Conservation (phyloP, 139 green algal genomes). For the Diplosphaera chodatii region DNA sequence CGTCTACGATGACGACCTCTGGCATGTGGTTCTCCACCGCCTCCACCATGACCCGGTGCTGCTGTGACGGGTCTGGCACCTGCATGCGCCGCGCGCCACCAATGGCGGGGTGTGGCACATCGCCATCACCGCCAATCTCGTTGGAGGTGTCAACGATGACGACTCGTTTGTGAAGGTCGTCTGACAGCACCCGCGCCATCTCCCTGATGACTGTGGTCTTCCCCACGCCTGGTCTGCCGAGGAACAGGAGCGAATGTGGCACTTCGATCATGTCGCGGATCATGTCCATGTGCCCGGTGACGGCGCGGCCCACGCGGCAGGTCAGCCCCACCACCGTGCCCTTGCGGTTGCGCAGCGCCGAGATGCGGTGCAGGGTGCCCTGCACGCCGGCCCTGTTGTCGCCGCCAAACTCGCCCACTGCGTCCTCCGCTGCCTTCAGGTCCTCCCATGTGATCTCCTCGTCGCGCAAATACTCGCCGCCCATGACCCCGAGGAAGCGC, state of each 20-base stretch:
- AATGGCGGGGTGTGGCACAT: conserved; percentile 92
- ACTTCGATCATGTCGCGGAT: conserved; percentile 83
- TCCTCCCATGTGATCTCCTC: conserved; percentile 52
- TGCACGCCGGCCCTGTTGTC: conserved; percentile 77
- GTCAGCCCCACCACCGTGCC: conserved; percentile 90
- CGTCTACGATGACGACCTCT: conserved; percentile 85
- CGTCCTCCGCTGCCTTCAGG: conserved; percentile 42
- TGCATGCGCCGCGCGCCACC: conserved; percentile 90
- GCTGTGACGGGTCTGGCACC: conserved; percentile 74
- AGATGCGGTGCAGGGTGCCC: conserved; percentile 77
- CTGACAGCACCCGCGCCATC: conserved; percentile 81
- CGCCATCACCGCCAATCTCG: conserved; percentile 90
- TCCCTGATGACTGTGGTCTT: conserved; percentile 94
- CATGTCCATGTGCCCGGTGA: conserved; percentile 91
- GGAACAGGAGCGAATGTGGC: conserved; percentile 72
- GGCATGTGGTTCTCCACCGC: conserved; percentile 96
- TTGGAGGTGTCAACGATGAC: conserved; percentile 85
- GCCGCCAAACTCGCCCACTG: conserved; percentile 72
- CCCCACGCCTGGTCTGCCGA: conserved; percentile 82
- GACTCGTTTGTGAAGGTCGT: conserved; percentile 69
- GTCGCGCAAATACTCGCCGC: conserved; percentile 60
- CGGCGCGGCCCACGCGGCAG: conserved; percentile 87
- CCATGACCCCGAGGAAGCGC: conserved; percentile 52
- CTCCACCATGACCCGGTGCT: conserved; percentile 97
- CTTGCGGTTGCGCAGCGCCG: conserved; percentile 76